These are phyloP conservation scores for Scheffersomyces illinoinensis DNA, from an alignment of 1,139 yeast species.

Conservation along the genomic window DNA sequence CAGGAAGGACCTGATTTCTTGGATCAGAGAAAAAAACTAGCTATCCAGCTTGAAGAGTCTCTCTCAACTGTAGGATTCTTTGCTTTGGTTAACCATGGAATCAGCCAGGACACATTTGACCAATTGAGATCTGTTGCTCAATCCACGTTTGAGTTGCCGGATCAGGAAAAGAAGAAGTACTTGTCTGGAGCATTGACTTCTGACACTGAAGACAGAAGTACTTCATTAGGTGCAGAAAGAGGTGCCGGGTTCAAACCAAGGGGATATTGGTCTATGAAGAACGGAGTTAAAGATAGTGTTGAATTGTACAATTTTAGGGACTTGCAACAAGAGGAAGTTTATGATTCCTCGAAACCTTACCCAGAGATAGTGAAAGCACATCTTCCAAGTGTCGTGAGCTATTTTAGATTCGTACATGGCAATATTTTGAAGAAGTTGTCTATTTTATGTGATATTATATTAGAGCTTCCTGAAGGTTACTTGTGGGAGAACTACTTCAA, in stretches of 20 bases:
- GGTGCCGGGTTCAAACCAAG: slow-evolving; percentile 50
- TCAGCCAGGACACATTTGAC: slow-evolving; percentile 25
- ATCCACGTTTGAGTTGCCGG: slow-evolving; percentile 39
- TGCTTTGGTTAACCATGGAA: slow-evolving; percentile 40
- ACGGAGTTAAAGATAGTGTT: slow-evolving; percentile 43
- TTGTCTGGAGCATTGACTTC: slow-evolving; percentile 40
- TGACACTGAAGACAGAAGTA: slow-evolving; percentile 30
- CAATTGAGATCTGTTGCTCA: slow-evolving; percentile 38
- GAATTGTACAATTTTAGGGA: slow-evolving; percentile 43
- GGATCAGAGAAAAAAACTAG: slow-evolving; percentile 27
- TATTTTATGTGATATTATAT: slow-evolving; percentile 28
- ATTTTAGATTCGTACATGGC: slow-evolving; percentile 25
- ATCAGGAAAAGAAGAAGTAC: slow-evolving; percentile 38
- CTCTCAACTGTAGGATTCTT: slow-evolving; percentile 48
- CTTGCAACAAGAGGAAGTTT: slow-evolving; percentile 27
- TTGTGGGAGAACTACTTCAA: slow-evolving; percentile 33
- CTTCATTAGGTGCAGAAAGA: slow-evolving; percentile 44
- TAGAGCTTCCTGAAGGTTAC: slow-evolving; percentile 33
- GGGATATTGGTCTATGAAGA: slow-evolving; percentile 45
- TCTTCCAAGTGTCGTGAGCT: slow-evolving; percentile 26
- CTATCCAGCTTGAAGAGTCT: slow-evolving; percentile 34
- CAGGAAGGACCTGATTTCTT: slow-evolving; percentile 34
- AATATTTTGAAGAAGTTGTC: slow-evolving; percentile 25
- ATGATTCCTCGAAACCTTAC: slow-evolving; percentile 15
- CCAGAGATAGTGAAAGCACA: slow-evolving; percentile 32